Evolutionary conservation across 805 yeast species (phyloP), one percentile per base, ranked within the genome.

Genomic region (Grigorovia humatica): DNA sequence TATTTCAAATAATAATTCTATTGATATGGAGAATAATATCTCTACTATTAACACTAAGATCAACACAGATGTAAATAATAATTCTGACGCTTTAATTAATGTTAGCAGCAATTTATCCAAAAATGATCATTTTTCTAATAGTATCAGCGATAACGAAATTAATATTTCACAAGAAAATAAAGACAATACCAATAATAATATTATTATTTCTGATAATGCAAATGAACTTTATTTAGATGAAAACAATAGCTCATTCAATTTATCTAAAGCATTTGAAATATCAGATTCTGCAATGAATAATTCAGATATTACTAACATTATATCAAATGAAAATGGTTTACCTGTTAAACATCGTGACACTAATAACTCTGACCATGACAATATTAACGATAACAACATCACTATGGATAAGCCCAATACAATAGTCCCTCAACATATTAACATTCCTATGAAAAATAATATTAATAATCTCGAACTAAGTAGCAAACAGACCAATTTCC

Each of bases 231-330:
- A 27, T 46, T 35, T 48, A 18, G 52, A 48, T 43, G 52, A 40
- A 17, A 54, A 52, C 1, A 57, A 56, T 48, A 56, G 57, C 6
- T 58, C 65, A 17, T 61, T 62, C 44, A 64, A 63, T 54, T 55
- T 63, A n/a, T 62, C 67, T 13, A 62, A 62, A 49, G 66, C 67
- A 6, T 50, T 63, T 38, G 64, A 63, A 52, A 63, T 63, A 45
- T n/a, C 32, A 4, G 48, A 47, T 19, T 19, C 18, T 19, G 38
- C 38, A 11, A 29, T 45, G 47, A 41, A 18, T 41, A n/a, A n/a
- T n/a, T 32, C 15, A 32, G 15, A 32, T 32, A 32, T 32, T 32
- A 32, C 11, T 32, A 32, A 32, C 15, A 11, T 32, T 5, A 5
- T 13, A 11, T 32, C 15, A 9, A 32, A 32, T 13, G 15, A 32